phyloP scores from a whole-genome alignment of 176 grass and related monocot genomes.

The Raddia guianensis region DNA sequence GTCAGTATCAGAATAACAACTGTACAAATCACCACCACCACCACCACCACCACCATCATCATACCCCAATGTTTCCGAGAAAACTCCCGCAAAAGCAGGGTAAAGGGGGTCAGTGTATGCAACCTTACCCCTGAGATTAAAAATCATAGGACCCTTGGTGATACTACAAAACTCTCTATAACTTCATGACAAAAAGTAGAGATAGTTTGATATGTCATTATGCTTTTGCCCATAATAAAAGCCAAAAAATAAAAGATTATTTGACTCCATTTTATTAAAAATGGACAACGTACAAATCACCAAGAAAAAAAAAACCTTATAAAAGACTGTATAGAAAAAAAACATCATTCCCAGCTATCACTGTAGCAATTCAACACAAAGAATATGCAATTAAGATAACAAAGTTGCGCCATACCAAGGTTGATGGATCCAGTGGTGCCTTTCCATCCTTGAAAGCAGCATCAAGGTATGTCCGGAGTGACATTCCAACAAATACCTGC shows the following conservation, averaged over 20 bases:
- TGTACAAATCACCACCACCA: conserved; percentile 21
- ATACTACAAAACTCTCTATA: too few species aligned
- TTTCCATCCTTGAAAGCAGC: conserved; percentile 99
- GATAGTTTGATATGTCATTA: too few species aligned
- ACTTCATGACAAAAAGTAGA: too few species aligned
- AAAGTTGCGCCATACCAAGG: conserved; percentile 69
- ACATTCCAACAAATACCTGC: conserved; percentile 98
- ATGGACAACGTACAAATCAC: background rate
- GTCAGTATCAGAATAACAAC: conserved; percentile 26
- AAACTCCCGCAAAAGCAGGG: too few species aligned
- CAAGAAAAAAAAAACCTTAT: background rate
- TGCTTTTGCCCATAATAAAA: too few species aligned
- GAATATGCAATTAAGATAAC: conserved; percentile 20
- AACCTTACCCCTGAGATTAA: too few species aligned
- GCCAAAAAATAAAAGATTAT: too few species aligned
- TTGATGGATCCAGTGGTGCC: conserved; percentile 98
- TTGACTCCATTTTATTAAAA: too few species aligned
- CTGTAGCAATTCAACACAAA: background rate
- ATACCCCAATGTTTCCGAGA: too few species aligned
- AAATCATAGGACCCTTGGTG: too few species aligned
- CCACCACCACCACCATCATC: too few species aligned
- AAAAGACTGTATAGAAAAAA: conserved; percentile 6
- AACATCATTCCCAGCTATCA: conserved; percentile 25
- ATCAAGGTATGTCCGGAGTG: conserved; percentile 94
- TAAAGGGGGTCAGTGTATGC: too few species aligned